Base-by-base conservation (phyloP, 345 rosid genomes). In the Anastatica hierochuntica region DNA sequence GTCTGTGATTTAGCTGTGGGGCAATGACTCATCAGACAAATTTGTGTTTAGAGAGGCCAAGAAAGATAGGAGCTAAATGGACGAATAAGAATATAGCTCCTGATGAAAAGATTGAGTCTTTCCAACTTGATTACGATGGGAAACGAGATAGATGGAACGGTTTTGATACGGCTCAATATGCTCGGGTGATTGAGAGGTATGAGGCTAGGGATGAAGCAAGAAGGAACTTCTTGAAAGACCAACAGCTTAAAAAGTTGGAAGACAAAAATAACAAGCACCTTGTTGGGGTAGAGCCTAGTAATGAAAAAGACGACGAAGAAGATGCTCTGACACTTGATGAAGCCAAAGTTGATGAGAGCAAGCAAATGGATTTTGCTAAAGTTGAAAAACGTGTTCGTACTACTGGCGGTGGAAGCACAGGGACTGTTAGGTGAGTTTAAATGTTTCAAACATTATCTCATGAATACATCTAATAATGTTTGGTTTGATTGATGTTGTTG, bases 351-450 rank as follows among this genome's bases (percentile, higher is more conserved):
- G 87, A 80, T 44, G 96, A 90, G 74, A 84, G 95, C 69, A 78
- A 81, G 52, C 98, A 90, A 53, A 90, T 90, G 24, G 24, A 90
- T 62, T 88, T 90, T 58, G 90, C 98, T 8, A 88, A 82, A 69
- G 96, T 90, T 41, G 98, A 90, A 70, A 90, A 90, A 75, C 90
- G 98, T 77, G 98, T 90, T 19, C 80, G 96, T n/a, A 88, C 95
- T 15, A 81, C 96, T 1, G 95, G 98, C 49, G 95, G 96, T 72
- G 98, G 98, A 37, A 90, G 95, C 71, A 90, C 95, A 7, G 98
- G 96, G 78, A 90, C 98, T 39, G 98, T 90, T 8, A 81, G 88
- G 95, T 81, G 55, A n/a, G n/a, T n/a, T n/a, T n/a, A n/a, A n/a
- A n/a, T n/a, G n/a, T n/a, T n/a, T n/a, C n/a, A n/a, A n/a, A n/a